These are phyloP conservation scores for Suillus lakei DNA, from an alignment of 768 basidiomycete species.

Conservation along the genomic window DNA sequence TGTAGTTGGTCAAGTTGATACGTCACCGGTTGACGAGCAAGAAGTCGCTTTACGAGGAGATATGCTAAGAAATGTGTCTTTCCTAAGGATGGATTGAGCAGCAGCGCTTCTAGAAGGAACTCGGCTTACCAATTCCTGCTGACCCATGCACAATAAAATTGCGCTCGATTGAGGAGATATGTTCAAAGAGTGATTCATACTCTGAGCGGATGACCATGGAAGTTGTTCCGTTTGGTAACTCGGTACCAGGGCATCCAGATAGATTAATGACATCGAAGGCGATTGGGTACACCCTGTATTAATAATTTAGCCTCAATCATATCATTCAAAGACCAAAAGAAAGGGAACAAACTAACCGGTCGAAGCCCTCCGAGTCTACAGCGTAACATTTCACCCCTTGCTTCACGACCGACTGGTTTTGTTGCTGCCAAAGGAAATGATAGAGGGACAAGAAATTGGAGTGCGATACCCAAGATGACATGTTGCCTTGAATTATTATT, in stretches of 20 bases:
- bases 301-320: too few species aligned
- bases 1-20: neutral
- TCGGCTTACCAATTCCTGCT: neutral
- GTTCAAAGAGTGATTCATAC: neutral
- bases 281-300: neutral
- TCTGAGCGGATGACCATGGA: conserved; percentile 6
- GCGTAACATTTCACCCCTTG: neutral
- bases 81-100: neutral
- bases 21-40: conserved; percentile 3
- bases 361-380: neutral
- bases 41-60: neutral
- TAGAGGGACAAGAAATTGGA: neutral
- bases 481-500: too few species aligned
- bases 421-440: conserved; percentile 2
- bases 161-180: neutral
- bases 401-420: neutral
- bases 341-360: neutral
- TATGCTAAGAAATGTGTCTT: conserved; percentile 4
- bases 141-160: neutral
- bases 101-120: neutral
- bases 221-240: conserved; percentile 2
- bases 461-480: neutral
- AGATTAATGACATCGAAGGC: neutral
- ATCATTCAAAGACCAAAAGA: neutral
- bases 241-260: neutral